Evolutionary conservation across 768 basidiomycete genomes (phyloP), one percentile per base, ranked within the genome.

Genomic region (Rhodosporidiobolus odoratus): DNA sequence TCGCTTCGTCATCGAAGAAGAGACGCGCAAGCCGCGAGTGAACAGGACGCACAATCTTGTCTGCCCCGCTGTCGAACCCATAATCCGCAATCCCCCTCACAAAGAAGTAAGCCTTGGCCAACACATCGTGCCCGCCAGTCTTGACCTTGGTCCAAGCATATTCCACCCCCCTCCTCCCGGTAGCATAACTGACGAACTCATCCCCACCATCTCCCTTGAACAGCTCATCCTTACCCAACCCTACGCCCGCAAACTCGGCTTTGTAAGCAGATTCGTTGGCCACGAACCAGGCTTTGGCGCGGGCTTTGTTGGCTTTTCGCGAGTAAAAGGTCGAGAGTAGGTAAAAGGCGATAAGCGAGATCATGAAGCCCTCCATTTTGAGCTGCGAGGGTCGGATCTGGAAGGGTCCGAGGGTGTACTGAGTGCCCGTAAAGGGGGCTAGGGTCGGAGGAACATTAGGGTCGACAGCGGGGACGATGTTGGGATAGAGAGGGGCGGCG

Each of bases 231-330:
- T 27, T n/a, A 2, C 62, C 68, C 52, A 70, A 48, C 8, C 72
- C 72, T n/a, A 69, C 67, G 4, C 61, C 65, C 3, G 72, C 65
- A 45, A 74, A 74, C 58, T 74, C 68, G 13, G 19, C 15, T 7
- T 61, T 35, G 37, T 40, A 38, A 1, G 27, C 27, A 0, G 4
- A 9, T 32, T 65, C 65, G 52, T 58, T 58, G 12, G 65, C 61
- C 4, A 9, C 9, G 43, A 59, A 67, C 68, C 68, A 74, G 1
- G n/a, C 27, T 3, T 1, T 12, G 0, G 68, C 68, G 27, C 52
- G 43, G 32, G 15, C 2, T 1, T 2, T 7, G 68, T 74, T 74
- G 15, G 41, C 1, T 8, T 21, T 10, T 21, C 62, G 61, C 13
- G 53, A 7, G 19, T 60, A 19, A 40, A 59, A 30, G 17, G 61